Base-by-base conservation (phyloP, 192 early-diverging fungal species). In the Haplosporangium gracile region DNA sequence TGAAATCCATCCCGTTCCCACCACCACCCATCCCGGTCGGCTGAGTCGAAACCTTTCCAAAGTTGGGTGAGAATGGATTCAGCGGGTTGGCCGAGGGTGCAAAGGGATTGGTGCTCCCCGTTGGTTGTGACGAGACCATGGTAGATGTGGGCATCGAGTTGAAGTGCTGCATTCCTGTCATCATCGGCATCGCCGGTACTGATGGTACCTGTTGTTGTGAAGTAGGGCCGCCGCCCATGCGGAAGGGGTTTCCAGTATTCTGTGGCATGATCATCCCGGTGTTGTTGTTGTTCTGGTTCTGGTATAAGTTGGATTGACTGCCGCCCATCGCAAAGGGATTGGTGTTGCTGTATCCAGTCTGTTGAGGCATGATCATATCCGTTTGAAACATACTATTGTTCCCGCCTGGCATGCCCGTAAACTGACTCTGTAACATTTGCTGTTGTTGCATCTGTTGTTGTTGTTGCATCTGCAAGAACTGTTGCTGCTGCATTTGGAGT, bases 31-130 rank as follows among this genome's bases (percentile, higher is more conserved):
- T 80, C 0, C 75, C 83, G 18, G 84, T 81, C 1, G 84, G 76
- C 24, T 86, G 84, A 15, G 78, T 42, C 7, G 78, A 75, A 7
- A 86, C 78, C 60, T 78, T 86, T 26, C 84, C 84, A 77, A 78
- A 86, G 53, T 86, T 86, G 71, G 84, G 84, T 29, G 84, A 86
- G 68, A 86, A 86, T 15, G 84, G 84, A 26, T 86, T 86, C 16
- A 86, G 47, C 0, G 84, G 84, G 49, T 86, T 86, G 11, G 75
- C 6, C 3, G 84, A 86, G 10, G 84, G 84, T 29, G 79, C 79
- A 78, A 86, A 86, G 22, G 84, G 84, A 39, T 86, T 86, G 16
- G 84, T 85, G 51, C 70, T 65, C 24, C 82, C 79, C 5, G 79
- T 86, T 18, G 84, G 57, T 26, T 80, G 84, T 74, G 79, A 81